phyloP scores from a whole-genome alignment of 78 protist species.

The Monocercomonoides exilis region DNA sequence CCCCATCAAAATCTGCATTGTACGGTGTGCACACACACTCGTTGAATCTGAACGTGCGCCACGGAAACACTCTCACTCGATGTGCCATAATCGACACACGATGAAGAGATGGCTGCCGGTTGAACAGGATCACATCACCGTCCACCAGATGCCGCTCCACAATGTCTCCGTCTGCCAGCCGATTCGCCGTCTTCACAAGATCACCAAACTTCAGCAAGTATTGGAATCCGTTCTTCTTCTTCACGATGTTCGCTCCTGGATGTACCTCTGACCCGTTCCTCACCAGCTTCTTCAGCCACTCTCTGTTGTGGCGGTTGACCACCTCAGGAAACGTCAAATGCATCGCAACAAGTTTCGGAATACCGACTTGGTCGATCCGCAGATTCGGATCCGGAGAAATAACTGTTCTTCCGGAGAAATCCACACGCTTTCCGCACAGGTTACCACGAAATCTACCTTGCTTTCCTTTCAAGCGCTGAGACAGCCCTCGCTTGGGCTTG shows the following conservation, averaged over 20 bases:
- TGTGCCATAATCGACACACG: constrained; percentile 89
- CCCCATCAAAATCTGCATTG: constrained; percentile 97
- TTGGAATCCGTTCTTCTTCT: background rate
- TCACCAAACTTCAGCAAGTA: constrained; percentile 50
- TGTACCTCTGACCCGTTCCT: constrained; percentile 53
- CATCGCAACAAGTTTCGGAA: constrained; percentile 78
- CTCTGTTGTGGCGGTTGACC: constrained; percentile 60
- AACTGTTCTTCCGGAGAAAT: constrained; percentile 96
- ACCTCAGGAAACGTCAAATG: constrained; percentile 90
- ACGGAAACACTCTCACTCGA: constrained; percentile 69
- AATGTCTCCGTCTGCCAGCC: constrained; percentile 60
- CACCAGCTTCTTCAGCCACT: constrained; percentile 41
- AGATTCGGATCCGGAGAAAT: constrained; percentile 99
- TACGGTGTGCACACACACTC: constrained; percentile 93
- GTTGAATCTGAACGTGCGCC: constrained; percentile 95
- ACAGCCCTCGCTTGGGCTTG: constrained; percentile 75
- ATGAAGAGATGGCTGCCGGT: constrained; percentile 99
- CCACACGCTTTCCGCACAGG: constrained; percentile 95
- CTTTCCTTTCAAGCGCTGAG: constrained; percentile 96
- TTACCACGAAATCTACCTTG: constrained; percentile 93
- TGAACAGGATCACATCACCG: constrained; percentile 93
- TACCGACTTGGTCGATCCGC: constrained; percentile 80
- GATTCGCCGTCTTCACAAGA: constrained; percentile 20
- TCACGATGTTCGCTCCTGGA: constrained; percentile 82
- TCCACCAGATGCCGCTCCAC: constrained; percentile 92